Conservation (phyloP, 192 early-diverging fungal genomes). For the Coemansia sp. region DNA sequence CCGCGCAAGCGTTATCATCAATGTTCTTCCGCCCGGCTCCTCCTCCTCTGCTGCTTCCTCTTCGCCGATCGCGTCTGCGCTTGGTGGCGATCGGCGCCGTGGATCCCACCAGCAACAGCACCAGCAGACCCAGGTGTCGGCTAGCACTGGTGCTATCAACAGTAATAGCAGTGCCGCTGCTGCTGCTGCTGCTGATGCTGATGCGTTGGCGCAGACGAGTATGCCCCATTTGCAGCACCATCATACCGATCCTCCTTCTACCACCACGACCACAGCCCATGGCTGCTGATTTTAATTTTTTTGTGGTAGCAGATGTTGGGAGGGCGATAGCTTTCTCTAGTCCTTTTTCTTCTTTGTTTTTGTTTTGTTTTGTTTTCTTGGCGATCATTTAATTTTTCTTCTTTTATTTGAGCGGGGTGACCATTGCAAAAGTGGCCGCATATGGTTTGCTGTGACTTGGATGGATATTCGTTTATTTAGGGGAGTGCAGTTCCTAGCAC, state of each 20-base stretch:
- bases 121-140: slow-evolving; percentile 8
- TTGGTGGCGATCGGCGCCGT: slow-evolving; percentile 8
- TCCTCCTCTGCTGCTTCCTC: slow-evolving; percentile 13
- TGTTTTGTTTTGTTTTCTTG: neutral
- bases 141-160: slow-evolving; percentile 7
- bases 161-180: neutral
- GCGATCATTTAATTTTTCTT: neutral
- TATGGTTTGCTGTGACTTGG: too few species aligned
- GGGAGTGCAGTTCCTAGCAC: too few species aligned
- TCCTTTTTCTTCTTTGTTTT: neutral
- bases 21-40: slow-evolving; percentile 16
- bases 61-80: neutral
- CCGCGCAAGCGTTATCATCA: slow-evolving; percentile 34
- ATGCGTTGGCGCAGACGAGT: neutral
- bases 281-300: neutral
- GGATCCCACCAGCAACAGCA: neutral
- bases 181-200: neutral
- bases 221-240: slow-evolving; percentile 1
- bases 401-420: neutral
- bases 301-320: neutral
- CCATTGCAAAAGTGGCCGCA: too few species aligned
- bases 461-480: too few species aligned
- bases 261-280: neutral
- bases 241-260: neutral
- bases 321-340: neutral